phyloP scores from a whole-genome alignment of 768 basidiomycete genomes.

The Panaeolus cyanescens region DNA sequence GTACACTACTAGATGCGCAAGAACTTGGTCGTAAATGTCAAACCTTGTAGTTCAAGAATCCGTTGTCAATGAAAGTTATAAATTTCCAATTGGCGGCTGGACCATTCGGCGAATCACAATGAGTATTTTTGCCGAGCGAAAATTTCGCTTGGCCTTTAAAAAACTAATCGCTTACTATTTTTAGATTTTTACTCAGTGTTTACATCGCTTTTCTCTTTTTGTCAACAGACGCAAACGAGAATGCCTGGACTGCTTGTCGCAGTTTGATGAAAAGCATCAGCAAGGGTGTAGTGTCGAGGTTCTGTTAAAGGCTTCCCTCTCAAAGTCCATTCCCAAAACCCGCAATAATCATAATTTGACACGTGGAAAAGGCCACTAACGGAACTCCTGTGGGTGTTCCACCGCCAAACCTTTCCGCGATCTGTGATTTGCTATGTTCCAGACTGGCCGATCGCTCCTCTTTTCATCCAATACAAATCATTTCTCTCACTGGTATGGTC shows the following conservation, averaged over 20 bases:
- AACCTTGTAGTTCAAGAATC: background rate
- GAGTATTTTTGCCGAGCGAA: background rate
- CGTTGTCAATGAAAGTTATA: background rate
- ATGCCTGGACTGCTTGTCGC: too few relatives aligned
- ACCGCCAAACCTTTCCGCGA: background rate
- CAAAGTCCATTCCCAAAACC: background rate
- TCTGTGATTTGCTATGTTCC: slow-evolving; percentile 3
- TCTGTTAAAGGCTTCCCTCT: too few relatives aligned
- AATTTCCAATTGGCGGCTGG: background rate
- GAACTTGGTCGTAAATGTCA: background rate
- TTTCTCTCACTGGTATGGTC: slow-evolving; percentile 2
- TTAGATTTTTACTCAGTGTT: background rate
- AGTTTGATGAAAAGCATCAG: too few relatives aligned
- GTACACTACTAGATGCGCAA: background rate
- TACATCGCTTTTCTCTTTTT: background rate
- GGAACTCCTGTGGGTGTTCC: background rate
- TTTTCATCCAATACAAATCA: background rate
- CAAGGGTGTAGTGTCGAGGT: too few relatives aligned
- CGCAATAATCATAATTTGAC: background rate
- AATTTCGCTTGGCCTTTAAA: background rate
- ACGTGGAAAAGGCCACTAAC: background rate
- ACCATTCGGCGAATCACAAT: background rate
- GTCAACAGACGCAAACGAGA: background rate
- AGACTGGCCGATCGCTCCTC: background rate
- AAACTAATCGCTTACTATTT: background rate